A percentile compares a stretch with the other conserved stretches of the same genome.
These are phyloP conservation scores for Stemphylium lycopersici DNA, from an alignment of 2,329 filamentous ascomycete species.

Conservation along the genomic window DNA sequence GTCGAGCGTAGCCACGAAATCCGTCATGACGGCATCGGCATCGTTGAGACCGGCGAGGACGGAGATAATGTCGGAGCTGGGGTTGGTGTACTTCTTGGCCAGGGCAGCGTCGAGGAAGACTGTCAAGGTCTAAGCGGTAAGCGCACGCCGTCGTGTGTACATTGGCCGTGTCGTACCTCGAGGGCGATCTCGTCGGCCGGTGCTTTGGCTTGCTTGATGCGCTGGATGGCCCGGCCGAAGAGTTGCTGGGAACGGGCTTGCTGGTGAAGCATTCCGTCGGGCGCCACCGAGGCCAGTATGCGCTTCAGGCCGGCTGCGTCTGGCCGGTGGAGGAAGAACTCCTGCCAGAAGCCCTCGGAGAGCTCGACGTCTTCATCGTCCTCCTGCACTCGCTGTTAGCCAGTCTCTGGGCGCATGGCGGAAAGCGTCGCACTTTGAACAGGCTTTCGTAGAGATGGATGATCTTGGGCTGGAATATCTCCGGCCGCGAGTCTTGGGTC, in stretches of 20 bases:
- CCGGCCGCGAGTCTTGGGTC: conserved; percentile 87
- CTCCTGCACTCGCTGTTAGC: conserved; percentile 48
- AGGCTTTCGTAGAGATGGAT: conserved; percentile 85
- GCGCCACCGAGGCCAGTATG: conserved; percentile 71
- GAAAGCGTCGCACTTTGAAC: conserved; percentile 61
- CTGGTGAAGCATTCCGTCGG: conserved; percentile 76
- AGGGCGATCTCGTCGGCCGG: conserved; percentile 78
- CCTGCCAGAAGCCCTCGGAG: conserved; percentile 91
- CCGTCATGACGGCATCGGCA: conserved; percentile 84
- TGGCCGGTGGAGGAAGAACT: conserved; percentile 90
- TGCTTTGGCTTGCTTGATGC: conserved; percentile 66
- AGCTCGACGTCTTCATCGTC: conserved; percentile 69
- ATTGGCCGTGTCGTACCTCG: conserved; percentile 67
- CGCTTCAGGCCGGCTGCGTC: conserved; percentile 71
- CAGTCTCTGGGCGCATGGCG: background rate
- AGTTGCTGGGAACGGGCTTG: conserved; percentile 79
- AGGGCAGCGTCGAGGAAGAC: conserved; percentile 83
- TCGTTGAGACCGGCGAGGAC: conserved; percentile 87
- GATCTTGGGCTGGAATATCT: conserved; percentile 93
- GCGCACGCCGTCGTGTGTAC: conserved; percentile 40
- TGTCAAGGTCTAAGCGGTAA: conserved; percentile 76
- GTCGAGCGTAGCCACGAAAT: conserved; percentile 85
- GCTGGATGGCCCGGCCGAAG: conserved; percentile 73
- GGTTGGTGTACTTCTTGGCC: conserved; percentile 90
- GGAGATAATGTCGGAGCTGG: conserved; percentile 91